Evolutionary conservation across 1,284 basidiomycete genomes (phyloP).

Genomic region (Puccinia triticina): DNA sequence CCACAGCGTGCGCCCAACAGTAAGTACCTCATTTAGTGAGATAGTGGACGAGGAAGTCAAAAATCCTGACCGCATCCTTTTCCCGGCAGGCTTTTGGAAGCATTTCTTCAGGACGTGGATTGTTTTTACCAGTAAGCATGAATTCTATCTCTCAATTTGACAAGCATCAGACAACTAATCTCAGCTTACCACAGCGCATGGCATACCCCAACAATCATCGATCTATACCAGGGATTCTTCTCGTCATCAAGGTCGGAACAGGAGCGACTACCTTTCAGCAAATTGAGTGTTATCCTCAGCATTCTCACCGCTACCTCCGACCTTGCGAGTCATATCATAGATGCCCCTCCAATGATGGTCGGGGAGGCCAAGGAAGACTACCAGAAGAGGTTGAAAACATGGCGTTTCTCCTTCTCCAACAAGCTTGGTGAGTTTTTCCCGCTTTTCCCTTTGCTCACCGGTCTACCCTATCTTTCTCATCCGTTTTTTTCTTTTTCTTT

Average conservation of each 20-base stretch:
- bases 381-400: constrained; percentile 25
- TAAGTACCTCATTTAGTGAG: background rate
- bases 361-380: constrained; percentile 25
- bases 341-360: constrained; percentile 11
- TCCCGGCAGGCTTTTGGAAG: constrained; percentile 7
- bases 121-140: constrained; percentile 48
- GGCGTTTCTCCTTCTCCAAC: constrained; percentile 30
- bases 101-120: constrained; percentile 42
- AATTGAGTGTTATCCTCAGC: constrained; percentile 35
- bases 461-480: background rate
- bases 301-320: constrained; percentile 30
- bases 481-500: background rate
- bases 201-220: constrained; percentile 46
- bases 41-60: background rate
- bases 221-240: constrained; percentile 38
- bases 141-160: background rate
- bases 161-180: background rate
- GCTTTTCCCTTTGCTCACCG: background rate
- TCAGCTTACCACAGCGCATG: constrained; percentile 17
- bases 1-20: constrained; percentile 21
- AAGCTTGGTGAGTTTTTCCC: background rate
- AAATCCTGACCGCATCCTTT: background rate
- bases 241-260: constrained; percentile 21
- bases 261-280: constrained; percentile 18
- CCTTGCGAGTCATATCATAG: constrained; percentile 23